Evolutionary conservation across 305 asterid genomes (phyloP).

Genomic region (Ruellia speciosa): DNA sequence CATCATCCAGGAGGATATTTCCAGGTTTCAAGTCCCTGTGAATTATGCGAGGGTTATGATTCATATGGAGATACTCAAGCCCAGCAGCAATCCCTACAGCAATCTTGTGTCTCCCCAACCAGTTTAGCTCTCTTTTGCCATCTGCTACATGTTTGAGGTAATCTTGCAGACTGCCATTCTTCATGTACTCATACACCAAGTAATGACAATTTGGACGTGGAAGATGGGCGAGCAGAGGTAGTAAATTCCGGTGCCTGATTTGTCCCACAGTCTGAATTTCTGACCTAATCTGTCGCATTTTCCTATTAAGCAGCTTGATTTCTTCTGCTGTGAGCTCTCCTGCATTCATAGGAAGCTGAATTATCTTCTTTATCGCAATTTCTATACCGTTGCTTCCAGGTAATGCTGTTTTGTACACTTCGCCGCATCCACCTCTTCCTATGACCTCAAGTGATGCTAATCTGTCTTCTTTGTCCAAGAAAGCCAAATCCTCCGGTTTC

Average conservation of each 20-base stretch:
- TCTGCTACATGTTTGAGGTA: slow-evolving; percentile 29
- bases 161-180: slow-evolving; percentile 56
- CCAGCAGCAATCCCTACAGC: slow-evolving; percentile 79
- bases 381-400: slow-evolving; percentile 65
- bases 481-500: slow-evolving; percentile 67
- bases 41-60: slow-evolving; percentile 54
- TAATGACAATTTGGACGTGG: slow-evolving; percentile 62
- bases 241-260: slow-evolving; percentile 68
- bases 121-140: slow-evolving; percentile 39
- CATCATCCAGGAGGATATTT: slow-evolving; percentile 69
- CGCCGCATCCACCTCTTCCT: slow-evolving; percentile 86
- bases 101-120: slow-evolving; percentile 53
- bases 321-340: slow-evolving; percentile 42
- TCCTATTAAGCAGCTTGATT: slow-evolving; percentile 49
- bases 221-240: slow-evolving; percentile 62
- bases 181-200: slow-evolving; percentile 66
- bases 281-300: slow-evolving; percentile 66
- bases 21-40: slow-evolving; percentile 81
- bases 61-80: slow-evolving; percentile 72
- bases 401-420: slow-evolving; percentile 56
- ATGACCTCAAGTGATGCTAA: slow-evolving; percentile 47
- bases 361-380: slow-evolving; percentile 69
- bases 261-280: slow-evolving; percentile 80
- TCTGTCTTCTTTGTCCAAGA: slow-evolving; percentile 57
- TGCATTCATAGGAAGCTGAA: slow-evolving; percentile 39